Conservation (phyloP, 2,329 filamentous ascomycete genomes). For the Trichophyton schoenleinii region DNA sequence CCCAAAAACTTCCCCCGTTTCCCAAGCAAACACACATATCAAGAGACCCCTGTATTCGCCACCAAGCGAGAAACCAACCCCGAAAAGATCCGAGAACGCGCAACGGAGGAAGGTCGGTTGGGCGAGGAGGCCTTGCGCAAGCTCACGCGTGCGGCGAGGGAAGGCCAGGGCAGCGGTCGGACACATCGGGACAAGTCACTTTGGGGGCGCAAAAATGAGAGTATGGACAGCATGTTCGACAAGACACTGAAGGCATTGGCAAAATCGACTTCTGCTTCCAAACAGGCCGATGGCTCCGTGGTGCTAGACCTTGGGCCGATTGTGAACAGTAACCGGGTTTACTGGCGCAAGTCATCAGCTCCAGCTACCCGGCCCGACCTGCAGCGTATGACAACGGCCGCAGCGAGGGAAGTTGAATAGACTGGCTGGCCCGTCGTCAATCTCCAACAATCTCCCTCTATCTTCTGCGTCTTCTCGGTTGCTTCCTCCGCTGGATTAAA, state of each 20-base stretch:
- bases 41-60: constrained; percentile 43
- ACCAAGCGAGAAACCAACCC: constrained; percentile 48
- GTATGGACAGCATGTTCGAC: constrained; percentile 42
- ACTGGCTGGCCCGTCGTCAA: not conserved
- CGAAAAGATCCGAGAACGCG: constrained; percentile 47
- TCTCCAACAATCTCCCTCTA: not conserved
- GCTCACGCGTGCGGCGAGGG: constrained; percentile 40
- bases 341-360: constrained; percentile 40
- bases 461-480: not conserved
- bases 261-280: constrained; percentile 24
- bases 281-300: constrained; percentile 4
- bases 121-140: constrained; percentile 54
- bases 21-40: constrained; percentile 53
- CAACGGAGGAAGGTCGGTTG: constrained; percentile 52
- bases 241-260: constrained; percentile 43
- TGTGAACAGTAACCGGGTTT: constrained; percentile 49
- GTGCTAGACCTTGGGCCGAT: constrained; percentile 36
- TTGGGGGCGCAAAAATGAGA: constrained; percentile 28
- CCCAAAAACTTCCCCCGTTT: constrained; percentile 49
- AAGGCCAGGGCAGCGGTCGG: constrained; percentile 30
- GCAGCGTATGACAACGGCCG: not conserved
- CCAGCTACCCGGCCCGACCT: not conserved
- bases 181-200: constrained; percentile 28
- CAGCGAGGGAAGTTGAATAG: not conserved
- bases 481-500: not conserved